Evolutionary conservation across 768 basidiomycete species (phyloP), one percentile per base, ranked within the genome.

Genomic region (Tricholoma matsutake): DNA sequence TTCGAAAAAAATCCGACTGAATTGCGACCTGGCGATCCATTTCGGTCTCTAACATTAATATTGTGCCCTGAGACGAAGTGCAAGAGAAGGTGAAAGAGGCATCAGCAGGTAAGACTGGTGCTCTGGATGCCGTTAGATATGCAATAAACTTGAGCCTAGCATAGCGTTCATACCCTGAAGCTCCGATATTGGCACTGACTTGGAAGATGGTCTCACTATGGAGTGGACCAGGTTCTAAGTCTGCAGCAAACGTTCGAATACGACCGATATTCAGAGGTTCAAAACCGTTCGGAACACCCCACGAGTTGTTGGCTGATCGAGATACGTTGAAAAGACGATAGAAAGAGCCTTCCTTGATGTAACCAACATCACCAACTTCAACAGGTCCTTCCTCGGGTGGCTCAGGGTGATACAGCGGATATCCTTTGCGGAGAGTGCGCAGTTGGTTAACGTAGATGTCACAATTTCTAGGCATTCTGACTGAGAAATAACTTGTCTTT

Each of bases 361-460:
- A 55, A 39, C 54, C 54, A 22, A 55, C 54, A 18, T 55, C 54
- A 1, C 54, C 54, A 25, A 55, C n/a, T 35, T 55, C 54, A 5
- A 55, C 34, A 5, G 54, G 54, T 39, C 37, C 54, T 18, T 34
- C 54, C 10, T n/a, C 16, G 25, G 34, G 14, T 22, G 54, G 54
- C n/a, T 55, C 54, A 35, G 54, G 54, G 37, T 55, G 34, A 22
- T 55, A 55, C 18, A 55, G 34, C 9, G 54, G 18, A 20, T 55
- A 11, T 8, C 54, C 54, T 9, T 13, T 35, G 54, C 37, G 31
- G 34, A 35, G 29, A n/a, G n/a, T n/a, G n/a, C n/a, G n/a, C n/a
- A n/a, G n/a, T n/a, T n/a, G n/a, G n/a, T n/a, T n/a, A n/a, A n/a
- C n/a, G n/a, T n/a, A n/a, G n/a, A n/a, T n/a, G n/a, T n/a, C n/a